Conservation (phyloP, 2,329 filamentous ascomycete species). For the Fusarium equiseti region DNA sequence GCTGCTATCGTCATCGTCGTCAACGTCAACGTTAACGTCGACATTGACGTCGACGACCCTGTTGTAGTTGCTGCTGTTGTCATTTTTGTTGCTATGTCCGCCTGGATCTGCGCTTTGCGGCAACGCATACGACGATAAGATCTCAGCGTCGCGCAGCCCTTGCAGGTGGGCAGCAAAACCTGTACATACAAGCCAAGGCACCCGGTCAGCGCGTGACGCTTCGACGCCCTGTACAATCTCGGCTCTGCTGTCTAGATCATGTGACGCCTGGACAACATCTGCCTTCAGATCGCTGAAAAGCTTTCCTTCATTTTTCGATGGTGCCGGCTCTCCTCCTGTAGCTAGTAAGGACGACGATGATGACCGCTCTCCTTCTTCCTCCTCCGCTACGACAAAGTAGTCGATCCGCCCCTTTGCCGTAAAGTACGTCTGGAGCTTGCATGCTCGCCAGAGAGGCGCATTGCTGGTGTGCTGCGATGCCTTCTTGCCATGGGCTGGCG, state of each 20-base stretch:
- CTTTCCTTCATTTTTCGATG: neutral
- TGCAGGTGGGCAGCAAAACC: neutral
- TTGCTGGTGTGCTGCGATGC: too few relatives aligned
- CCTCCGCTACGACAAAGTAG: neutral
- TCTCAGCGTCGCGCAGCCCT: neutral
- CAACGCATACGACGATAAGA: neutral
- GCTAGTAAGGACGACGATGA: neutral
- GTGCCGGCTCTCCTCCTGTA: neutral
- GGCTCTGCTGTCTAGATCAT: too few relatives aligned
- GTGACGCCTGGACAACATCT: neutral
- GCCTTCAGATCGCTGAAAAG: neutral
- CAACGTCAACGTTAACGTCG: too few relatives aligned
- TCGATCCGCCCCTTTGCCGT: neutral
- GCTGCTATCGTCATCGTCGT: too few relatives aligned
- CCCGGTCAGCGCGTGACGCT: neutral
- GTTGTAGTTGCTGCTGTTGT: too few relatives aligned
- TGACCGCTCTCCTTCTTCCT: too few relatives aligned
- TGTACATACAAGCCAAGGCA: neutral
- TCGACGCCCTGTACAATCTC: neutral
- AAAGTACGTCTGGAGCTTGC: neutral
- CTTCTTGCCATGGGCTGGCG: too few relatives aligned
- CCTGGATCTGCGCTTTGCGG: neutral
- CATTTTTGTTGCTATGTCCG: too few relatives aligned
- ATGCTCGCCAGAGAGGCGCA: neutral
- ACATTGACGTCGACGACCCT: too few relatives aligned